Percentiles rank a stretch among this genome's conserved stretches.
These are phyloP conservation scores for Leucocoprinus sp. DNA, from an alignment of 768 basidiomycete species.

Conservation along the genomic window DNA sequence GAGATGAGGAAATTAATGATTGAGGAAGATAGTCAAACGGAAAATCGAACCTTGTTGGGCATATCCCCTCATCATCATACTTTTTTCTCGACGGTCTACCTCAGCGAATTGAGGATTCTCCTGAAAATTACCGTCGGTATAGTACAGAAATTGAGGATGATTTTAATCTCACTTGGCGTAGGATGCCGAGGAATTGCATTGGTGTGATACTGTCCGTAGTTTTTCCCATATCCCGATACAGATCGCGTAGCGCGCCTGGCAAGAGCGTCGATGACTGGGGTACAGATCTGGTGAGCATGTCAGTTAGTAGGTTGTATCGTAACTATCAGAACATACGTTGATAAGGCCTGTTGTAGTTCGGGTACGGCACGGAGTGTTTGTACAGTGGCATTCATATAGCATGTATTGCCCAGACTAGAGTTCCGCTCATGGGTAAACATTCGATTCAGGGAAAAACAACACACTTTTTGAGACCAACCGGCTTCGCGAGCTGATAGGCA, in stretches of 20 bases:
- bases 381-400: slow-evolving; percentile 95
- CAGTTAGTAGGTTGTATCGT: neutral
- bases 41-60: slow-evolving; percentile 66
- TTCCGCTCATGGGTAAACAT: neutral
- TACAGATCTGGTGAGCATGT: slow-evolving; percentile 21
- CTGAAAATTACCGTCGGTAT: slow-evolving; percentile 16
- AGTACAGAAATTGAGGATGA: neutral
- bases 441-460: slow-evolving; percentile 12
- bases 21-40: slow-evolving; percentile 12
- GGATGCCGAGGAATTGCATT: slow-evolving; percentile 49
- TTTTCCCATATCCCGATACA: slow-evolving; percentile 65
- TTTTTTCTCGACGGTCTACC: slow-evolving; percentile 36
- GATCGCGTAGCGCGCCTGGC: slow-evolving; percentile 49
- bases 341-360: slow-evolving; percentile 71
- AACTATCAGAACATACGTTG: slow-evolving; percentile 32
- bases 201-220: slow-evolving; percentile 78
- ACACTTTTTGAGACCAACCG: slow-evolving; percentile 76
- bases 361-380: slow-evolving; percentile 93
- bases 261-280: slow-evolving; percentile 33
- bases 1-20: neutral
- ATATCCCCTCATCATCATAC: slow-evolving; percentile 37
- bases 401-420: slow-evolving; percentile 79
- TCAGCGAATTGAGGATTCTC: slow-evolving; percentile 92
- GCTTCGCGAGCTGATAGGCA: slow-evolving; percentile 53
- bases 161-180: slow-evolving; percentile 42